phyloP scores from a whole-genome alignment of 306 rosid species.

The Medicago ruthenica region DNA sequence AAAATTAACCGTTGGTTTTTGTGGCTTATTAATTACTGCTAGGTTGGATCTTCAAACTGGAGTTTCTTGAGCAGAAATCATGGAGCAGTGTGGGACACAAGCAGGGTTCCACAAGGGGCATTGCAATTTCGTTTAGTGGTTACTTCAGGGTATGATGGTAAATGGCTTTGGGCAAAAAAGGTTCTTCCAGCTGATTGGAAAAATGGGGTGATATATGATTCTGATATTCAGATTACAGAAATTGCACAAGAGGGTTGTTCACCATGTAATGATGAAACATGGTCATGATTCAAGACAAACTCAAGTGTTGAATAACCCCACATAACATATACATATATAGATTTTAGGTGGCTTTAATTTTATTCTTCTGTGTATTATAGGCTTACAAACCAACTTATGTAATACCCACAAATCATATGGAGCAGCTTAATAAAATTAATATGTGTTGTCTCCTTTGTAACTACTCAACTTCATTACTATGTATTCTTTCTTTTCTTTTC shows the following conservation, averaged over 20 bases:
- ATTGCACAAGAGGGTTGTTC: conserved; percentile 79
- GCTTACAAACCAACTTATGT: not conserved
- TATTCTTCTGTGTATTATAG: conserved; percentile 11
- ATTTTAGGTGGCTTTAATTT: conserved; percentile 22
- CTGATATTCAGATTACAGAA: conserved; percentile 73
- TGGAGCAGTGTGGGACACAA: conserved; percentile 90
- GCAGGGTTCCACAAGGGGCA: conserved; percentile 70
- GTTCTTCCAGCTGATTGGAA: conserved; percentile 84
- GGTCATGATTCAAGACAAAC: conserved; percentile 40
- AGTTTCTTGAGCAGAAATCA: conserved; percentile 58
- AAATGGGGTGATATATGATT: conserved; percentile 56
- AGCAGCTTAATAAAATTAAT: not conserved
- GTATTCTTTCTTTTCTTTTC: not conserved
- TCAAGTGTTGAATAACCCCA: not conserved
- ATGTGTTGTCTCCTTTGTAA: conserved; percentile 15
- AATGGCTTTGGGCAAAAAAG: conserved; percentile 72
- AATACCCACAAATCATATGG: not conserved
- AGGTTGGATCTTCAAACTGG: conserved; percentile 82
- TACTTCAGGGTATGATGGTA: conserved; percentile 77
- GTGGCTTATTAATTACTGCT: not conserved
- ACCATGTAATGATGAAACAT: conserved; percentile 55
- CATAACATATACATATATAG: conserved; percentile 1
- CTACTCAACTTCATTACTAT: not conserved
- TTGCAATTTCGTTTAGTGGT: conserved; percentile 73
- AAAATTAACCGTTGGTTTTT: not conserved